These are phyloP conservation scores for Citrus sp. DNA, from an alignment of 345 rosid species.

Conservation along the genomic window DNA sequence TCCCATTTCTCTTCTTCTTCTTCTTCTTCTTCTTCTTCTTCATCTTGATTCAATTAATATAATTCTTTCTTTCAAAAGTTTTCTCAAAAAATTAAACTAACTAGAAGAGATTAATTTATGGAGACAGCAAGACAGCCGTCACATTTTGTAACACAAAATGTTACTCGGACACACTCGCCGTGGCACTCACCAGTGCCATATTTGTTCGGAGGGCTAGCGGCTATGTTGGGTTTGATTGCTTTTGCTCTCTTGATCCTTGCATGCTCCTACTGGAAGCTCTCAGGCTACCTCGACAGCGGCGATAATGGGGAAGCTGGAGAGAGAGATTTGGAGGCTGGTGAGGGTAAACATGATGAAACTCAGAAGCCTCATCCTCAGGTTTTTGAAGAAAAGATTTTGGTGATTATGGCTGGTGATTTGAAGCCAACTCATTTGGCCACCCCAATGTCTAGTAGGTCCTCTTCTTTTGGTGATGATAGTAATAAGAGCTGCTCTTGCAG, in stretches of 20 bases:
- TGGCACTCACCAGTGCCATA: conserved; percentile 98
- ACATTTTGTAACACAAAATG: neutral
- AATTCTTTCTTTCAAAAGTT: neutral
- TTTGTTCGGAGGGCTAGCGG: conserved; percentile 89
- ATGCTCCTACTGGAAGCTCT: conserved; percentile 89
- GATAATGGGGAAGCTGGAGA: conserved; percentile 29
- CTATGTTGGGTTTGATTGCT: conserved; percentile 89
- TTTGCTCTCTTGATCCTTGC: conserved; percentile 88
- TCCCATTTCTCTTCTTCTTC: neutral
- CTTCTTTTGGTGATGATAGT: conserved; percentile 37
- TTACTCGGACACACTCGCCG: conserved; percentile 42
- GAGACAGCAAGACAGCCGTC: conserved; percentile 4
- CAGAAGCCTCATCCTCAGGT: conserved; percentile 15
- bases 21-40: neutral
- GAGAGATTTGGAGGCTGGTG: conserved; percentile 66
- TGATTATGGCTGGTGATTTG: conserved; percentile 80
- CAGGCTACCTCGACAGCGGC: conserved; percentile 56
- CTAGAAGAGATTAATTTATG: neutral
- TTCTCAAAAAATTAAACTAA: neutral
- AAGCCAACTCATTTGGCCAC: conserved; percentile 82
- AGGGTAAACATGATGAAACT: conserved; percentile 24
- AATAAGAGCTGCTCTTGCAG: conserved; percentile 41
- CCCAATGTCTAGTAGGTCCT: conserved; percentile 44
- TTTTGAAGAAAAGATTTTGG: conserved; percentile 71
- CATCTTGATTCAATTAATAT: too few species aligned